These are phyloP conservation scores for Botrytis cinerea DNA, from an alignment of 2,329 filamentous ascomycete species.

Conservation along the genomic window DNA sequence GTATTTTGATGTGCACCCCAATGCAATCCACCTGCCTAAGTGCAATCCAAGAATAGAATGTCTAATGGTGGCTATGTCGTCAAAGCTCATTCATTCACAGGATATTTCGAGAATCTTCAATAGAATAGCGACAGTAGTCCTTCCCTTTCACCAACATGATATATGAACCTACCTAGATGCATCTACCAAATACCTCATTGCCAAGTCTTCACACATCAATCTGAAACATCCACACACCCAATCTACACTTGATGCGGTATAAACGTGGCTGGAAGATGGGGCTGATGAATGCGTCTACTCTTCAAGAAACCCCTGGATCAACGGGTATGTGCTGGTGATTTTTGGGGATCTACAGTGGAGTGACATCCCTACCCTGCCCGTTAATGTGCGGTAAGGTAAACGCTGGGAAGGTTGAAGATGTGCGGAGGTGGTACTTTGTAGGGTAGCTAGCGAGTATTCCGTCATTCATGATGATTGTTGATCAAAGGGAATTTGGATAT, in stretches of 20 bases:
- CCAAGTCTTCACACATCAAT: not conserved
- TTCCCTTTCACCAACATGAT: not conserved
- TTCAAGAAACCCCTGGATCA: not conserved
- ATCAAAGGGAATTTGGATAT: not conserved
- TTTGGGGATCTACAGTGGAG: slow-evolving; percentile 3
- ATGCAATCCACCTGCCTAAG: not conserved
- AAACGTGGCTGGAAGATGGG: slow-evolving; percentile 12
- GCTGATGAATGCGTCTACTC: not conserved
- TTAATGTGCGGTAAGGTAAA: not conserved
- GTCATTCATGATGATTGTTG: not conserved
- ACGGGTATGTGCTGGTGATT: not conserved
- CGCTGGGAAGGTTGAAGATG: not conserved
- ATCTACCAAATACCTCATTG: not conserved
- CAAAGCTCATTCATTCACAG: not conserved
- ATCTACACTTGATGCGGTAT: not conserved
- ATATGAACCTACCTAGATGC: not conserved
- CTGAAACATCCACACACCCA: not conserved
- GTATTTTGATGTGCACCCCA: not conserved
- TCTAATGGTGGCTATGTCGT: not conserved
- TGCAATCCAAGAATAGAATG: not conserved
- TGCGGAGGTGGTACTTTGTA: no score
- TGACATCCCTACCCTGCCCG: not conserved
- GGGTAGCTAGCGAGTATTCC: not conserved
- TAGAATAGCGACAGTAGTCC: not conserved
- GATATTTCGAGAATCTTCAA: not conserved